phyloP scores from a whole-genome alignment of 1,284 basidiomycete species.

The Cryptococcus jaspeensis region DNA sequence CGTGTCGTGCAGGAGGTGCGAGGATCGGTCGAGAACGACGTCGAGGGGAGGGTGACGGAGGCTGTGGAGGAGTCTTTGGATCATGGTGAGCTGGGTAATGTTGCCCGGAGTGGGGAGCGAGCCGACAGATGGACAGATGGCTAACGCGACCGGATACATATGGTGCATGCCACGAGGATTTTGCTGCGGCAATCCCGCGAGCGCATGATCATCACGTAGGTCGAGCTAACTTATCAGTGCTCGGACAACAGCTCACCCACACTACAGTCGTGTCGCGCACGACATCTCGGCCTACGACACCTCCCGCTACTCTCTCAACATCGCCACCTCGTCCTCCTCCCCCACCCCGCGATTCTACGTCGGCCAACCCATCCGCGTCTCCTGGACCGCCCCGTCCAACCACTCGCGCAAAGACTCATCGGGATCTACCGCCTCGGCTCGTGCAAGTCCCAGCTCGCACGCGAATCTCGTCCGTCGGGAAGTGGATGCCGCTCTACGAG shows the following conservation, averaged over 20 bases:
- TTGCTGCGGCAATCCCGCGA: slow-evolving; percentile 88
- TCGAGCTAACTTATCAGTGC: slow-evolving; percentile 11
- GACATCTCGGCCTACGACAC: slow-evolving; percentile 77
- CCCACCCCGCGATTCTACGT: slow-evolving; percentile 67
- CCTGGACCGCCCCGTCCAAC: slow-evolving; percentile 80
- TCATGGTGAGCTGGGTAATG: slow-evolving; percentile 63
- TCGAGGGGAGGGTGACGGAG: slow-evolving; percentile 85
- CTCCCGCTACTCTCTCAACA: slow-evolving; percentile 69
- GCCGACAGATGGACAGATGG: slow-evolving; percentile 2
- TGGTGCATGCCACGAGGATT: slow-evolving; percentile 87
- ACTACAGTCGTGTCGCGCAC: slow-evolving; percentile 70
- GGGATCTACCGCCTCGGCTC: slow-evolving; percentile 90
- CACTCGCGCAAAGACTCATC: slow-evolving; percentile 96
- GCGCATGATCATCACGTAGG: slow-evolving; percentile 80
- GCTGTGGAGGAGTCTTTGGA: slow-evolving; percentile 89
- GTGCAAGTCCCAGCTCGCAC: slow-evolving; percentile 76
- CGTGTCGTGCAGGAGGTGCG: slow-evolving; percentile 84
- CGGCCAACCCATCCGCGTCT: slow-evolving; percentile 81
- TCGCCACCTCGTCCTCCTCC: slow-evolving; percentile 53
- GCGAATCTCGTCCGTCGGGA: slow-evolving; percentile 78
- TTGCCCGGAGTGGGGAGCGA: too few relatives aligned
- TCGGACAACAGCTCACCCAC: background rate
- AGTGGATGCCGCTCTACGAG: slow-evolving; percentile 88
- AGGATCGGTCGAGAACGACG: slow-evolving; percentile 90
- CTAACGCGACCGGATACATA: slow-evolving; percentile 64